A percentile compares a stretch with the other conserved stretches of the same genome.
phyloP scores from a whole-genome alignment of 208 protist genomes.

The Trichomonas vaginalis region DNA sequence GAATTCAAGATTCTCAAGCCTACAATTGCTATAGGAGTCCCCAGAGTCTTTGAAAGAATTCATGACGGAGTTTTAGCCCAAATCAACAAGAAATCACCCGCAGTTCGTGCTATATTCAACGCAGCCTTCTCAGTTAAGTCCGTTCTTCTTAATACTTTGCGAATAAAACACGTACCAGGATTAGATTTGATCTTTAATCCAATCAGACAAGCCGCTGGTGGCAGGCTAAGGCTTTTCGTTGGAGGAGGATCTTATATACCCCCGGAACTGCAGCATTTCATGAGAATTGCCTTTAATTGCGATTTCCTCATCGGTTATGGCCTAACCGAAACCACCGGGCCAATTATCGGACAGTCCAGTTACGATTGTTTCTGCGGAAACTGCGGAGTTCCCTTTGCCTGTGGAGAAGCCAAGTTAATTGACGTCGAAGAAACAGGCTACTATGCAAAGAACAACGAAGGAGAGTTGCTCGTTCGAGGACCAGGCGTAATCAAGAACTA shows the following conservation, averaged over 20 bases:
- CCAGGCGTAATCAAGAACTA: neutral
- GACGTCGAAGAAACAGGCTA: neutral
- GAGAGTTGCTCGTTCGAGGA: neutral
- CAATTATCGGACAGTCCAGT: neutral
- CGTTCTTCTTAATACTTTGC: neutral
- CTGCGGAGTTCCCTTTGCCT: neutral
- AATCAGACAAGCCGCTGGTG: neutral
- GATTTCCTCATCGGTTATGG: conserved; percentile 24
- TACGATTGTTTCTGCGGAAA: neutral
- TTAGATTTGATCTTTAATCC: neutral
- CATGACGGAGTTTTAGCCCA: neutral
- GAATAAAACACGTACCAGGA: neutral
- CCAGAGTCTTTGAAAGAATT: neutral
- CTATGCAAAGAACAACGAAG: neutral
- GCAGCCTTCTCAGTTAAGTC: neutral
- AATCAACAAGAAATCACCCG: neutral
- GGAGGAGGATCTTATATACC: conserved; percentile 5
- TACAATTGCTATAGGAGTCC: conserved; percentile 7
- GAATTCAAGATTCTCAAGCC: conserved; percentile 16
- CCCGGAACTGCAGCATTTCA: neutral
- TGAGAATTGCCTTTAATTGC: neutral
- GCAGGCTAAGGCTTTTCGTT: neutral
- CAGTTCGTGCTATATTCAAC: neutral
- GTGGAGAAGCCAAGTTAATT: neutral
- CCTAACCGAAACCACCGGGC: conserved; percentile 18